A percentile compares a stretch with the other conserved stretches of the same genome.
These are phyloP conservation scores for Tetrahymena borealis DNA, from an alignment of 73 alveolate species.

Conservation along the genomic window DNA sequence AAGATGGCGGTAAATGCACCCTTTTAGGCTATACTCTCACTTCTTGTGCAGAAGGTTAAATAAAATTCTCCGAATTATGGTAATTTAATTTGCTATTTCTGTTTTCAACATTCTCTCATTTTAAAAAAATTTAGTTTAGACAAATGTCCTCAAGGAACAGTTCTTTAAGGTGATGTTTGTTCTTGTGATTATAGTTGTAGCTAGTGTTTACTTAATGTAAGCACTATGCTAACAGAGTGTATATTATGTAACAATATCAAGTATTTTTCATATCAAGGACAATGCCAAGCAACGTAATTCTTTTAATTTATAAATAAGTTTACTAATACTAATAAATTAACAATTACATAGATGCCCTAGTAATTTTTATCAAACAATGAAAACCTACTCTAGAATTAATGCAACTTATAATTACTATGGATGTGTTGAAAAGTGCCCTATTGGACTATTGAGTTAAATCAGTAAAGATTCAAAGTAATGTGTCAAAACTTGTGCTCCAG, in stretches of 20 bases:
- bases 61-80: not conserved
- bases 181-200: not conserved
- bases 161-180: not conserved
- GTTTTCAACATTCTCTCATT: not conserved
- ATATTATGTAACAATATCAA: not conserved
- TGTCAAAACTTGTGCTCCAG: too few relatives aligned
- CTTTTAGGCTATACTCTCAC: not conserved
- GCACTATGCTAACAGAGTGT: not conserved
- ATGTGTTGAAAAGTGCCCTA: too few relatives aligned
- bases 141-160: not conserved
- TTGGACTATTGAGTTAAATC: too few relatives aligned
- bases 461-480: too few relatives aligned
- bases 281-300: not conserved
- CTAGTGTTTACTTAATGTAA: not conserved
- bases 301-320: not conserved
- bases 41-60: not conserved
- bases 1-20: not conserved
- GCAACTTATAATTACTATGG: too few relatives aligned
- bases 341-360: not conserved
- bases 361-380: not conserved
- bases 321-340: not conserved
- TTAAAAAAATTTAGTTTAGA: not conserved
- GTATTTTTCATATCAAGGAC: not conserved
- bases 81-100: not conserved
- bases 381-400: too few relatives aligned